Evolutionary conservation across 2,329 filamentous ascomycete species (phyloP), one percentile per base, ranked within the genome.

Genomic region (Clathrospora elynae): DNA sequence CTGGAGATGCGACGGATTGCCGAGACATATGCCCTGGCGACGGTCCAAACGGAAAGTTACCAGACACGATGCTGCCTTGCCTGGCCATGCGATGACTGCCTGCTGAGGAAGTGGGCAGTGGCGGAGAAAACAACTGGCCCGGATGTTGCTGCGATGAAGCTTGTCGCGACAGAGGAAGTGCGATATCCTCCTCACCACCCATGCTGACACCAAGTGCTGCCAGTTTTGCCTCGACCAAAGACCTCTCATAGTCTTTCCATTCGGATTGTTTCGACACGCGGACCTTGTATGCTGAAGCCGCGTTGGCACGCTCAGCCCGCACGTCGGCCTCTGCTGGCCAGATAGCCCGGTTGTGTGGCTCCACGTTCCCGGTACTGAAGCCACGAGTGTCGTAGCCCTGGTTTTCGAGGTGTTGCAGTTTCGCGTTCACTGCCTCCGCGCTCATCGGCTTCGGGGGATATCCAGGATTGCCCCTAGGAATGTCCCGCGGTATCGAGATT

Each of bases 201-300:
- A 88, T 79, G 12, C 84, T 90, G 9, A 97, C 93, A 53, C 93
- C 93, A 41, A 99, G 78, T 35, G 92, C 91, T 49, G 90, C 85
- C 37, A 99, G 78, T 73, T 96, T 99, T 48, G 92, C 90, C 73
- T 99, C 93, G 56, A 88, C 84, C 23, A 97, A 75, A 55, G 87
- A 85, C 40, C 87, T 81, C 45, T 91, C 87, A 68, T 97, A 96
- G 17, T 83, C 77, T 61, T 89, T 86, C 85, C 86, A 88, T 59
- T 82, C 79, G 26, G 85, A 83, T 50, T 86, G 72, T 61, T 89
- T 86, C 2, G 88, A 87, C 46, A 93, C 77, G 16, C 78, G 78
- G 23, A 93, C 85, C 39, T 75, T 77, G 62, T 77, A 86, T 17
- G 39, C 49, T 9, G 50, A 51, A n/a, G 68, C 68, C 4, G 73